phyloP scores from a whole-genome alignment of 2,329 filamentous ascomycete genomes.

The Cercospora sp. region DNA sequence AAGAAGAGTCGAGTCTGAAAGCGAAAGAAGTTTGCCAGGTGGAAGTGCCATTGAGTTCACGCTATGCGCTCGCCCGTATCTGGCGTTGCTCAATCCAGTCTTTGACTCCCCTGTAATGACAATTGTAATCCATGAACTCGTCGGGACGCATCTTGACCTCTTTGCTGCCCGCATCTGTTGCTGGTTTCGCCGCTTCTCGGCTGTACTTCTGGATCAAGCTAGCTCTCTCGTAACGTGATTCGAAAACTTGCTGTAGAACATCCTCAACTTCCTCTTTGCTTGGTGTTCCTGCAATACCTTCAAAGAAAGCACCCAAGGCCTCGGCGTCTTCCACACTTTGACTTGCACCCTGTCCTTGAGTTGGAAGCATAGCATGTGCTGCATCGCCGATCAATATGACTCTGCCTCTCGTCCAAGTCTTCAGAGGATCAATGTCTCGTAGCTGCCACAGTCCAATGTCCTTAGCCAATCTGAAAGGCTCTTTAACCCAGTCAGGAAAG shows the following conservation, averaged over 20 bases:
- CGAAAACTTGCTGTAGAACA: constrained; percentile 31
- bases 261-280: constrained; percentile 30
- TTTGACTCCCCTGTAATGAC: constrained; percentile 40
- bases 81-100: constrained; percentile 33
- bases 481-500: constrained; percentile 46
- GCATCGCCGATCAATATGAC: constrained; percentile 43
- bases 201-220: constrained; percentile 48
- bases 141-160: constrained; percentile 41
- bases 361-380: constrained; percentile 46
- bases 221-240: constrained; percentile 42
- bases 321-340: constrained; percentile 49
- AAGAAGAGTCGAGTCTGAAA: neutral
- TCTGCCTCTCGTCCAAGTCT: constrained; percentile 38
- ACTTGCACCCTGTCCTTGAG: constrained; percentile 47
- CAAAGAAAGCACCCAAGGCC: constrained; percentile 37
- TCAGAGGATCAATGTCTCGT: constrained; percentile 49
- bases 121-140: constrained; percentile 50
- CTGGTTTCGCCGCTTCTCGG: constrained; percentile 46
- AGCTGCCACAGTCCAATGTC: constrained; percentile 50
- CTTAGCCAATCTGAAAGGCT: constrained; percentile 37
- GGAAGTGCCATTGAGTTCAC: too few relatives aligned
- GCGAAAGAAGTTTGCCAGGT: neutral
- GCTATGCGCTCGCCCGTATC: neutral
- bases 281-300: constrained; percentile 23
- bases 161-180: constrained; percentile 38